phyloP scores from a whole-genome alignment of 2,329 filamentous ascomycete species.

The Fusarium sp. region DNA sequence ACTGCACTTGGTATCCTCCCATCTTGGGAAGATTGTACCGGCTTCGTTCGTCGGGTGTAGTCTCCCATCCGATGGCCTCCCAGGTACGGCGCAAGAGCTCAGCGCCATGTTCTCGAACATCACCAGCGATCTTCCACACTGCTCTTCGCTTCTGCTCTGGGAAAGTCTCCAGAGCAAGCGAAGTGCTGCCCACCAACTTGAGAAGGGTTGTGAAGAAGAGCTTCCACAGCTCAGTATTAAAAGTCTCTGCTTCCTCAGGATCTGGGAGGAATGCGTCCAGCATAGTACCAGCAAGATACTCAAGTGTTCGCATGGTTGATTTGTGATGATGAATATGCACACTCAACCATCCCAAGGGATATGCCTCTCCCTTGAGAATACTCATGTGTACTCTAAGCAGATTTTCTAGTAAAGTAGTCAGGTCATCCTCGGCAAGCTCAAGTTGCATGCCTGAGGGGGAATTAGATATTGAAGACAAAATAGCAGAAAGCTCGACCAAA shows the following conservation, averaged over 20 bases:
- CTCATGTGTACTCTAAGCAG: constrained; percentile 88
- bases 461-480: constrained; percentile 84
- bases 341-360: constrained; percentile 90
- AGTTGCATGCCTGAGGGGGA: constrained; percentile 77
- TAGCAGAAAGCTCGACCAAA: constrained; percentile 86
- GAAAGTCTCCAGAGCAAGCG: constrained; percentile 91
- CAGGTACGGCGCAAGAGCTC: constrained; percentile 86
- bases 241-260: constrained; percentile 89
- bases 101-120: constrained; percentile 91
- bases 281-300: constrained; percentile 82
- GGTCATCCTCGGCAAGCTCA: constrained; percentile 78
- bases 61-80: constrained; percentile 98
- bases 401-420: constrained; percentile 79
- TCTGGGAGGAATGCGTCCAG: constrained; percentile 87
- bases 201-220: constrained; percentile 90
- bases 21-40: constrained; percentile 84
- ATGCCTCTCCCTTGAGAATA: constrained; percentile 88
- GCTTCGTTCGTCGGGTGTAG: constrained; percentile 78
- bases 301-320: constrained; percentile 85
- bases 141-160: constrained; percentile 95
- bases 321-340: constrained; percentile 93
- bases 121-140: constrained; percentile 98
- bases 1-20: constrained; percentile 98
- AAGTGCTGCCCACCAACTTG: constrained; percentile 88
- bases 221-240: constrained; percentile 95